phyloP scores from a whole-genome alignment of 768 basidiomycete genomes.

The Cystofilobasidium capitatum region DNA sequence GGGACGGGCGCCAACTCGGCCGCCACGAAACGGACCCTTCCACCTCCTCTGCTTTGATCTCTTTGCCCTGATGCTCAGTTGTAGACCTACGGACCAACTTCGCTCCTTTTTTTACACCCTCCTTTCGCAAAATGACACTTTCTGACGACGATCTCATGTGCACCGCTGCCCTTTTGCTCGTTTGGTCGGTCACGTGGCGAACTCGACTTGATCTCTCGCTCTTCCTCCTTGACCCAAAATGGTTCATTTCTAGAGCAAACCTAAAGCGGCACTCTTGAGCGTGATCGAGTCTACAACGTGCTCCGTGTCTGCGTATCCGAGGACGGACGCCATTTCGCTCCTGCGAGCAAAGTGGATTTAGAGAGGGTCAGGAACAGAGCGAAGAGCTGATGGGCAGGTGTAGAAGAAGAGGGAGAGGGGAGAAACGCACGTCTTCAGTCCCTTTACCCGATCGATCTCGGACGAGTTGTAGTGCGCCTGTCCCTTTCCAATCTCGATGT shows the following conservation, averaged over 20 bases:
- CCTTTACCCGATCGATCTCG: constrained; percentile 79
- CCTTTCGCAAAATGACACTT: no score
- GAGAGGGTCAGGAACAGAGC: neutral
- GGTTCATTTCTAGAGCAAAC: neutral
- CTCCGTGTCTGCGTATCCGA: constrained; percentile 93
- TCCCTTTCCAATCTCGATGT: constrained; percentile 85
- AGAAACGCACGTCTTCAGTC: constrained; percentile 70
- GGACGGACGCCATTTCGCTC: constrained; percentile 61
- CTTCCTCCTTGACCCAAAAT: no score
- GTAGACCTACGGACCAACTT: no score
- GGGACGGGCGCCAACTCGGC: no score
- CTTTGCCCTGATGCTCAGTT: no score
- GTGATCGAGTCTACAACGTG: constrained; percentile 95
- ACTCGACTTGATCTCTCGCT: no score
- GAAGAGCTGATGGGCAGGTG: neutral
- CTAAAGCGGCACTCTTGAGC: constrained; percentile 40
- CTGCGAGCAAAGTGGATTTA: constrained; percentile 48
- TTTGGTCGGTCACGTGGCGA: no score
- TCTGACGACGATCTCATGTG: no score
- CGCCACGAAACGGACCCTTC: no score
- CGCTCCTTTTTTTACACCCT: no score
- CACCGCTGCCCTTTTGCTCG: no score
- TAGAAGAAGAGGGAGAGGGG: constrained; percentile 19
- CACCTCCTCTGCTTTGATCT: no score
- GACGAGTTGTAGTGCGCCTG: constrained; percentile 91